Evolutionary conservation across 1,284 basidiomycete species (phyloP), one percentile per base, ranked within the genome.

Genomic region (Grifola frondosa): DNA sequence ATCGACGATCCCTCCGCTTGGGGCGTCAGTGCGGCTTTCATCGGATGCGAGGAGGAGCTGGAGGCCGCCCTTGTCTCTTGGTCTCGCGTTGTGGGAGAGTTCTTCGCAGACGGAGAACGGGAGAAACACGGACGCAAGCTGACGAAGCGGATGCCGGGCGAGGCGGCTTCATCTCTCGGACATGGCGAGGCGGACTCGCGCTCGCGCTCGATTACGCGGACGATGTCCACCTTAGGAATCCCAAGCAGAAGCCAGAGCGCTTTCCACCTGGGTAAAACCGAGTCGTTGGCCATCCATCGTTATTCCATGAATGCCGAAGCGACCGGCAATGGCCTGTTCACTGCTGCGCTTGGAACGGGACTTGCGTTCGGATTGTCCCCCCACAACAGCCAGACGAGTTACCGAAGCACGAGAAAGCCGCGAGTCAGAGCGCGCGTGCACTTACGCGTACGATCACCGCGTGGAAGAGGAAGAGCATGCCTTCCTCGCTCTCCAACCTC

Each of bases 21-120:
- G 65, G 82, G 80, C 7, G 74, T 84, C 22, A 75, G 80, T 15
- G 61, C 68, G 0, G 79, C 83, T 3, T 81, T 86, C 53, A 63
- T 84, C 24, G 68, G 66, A 0, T 67, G 64, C 33, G 76, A 81
- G 49, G 71, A 76, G 32, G 71, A 69, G 19, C 58, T 84, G 17
- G 82, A 82, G 53, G 56, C 58, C 6, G 75, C 79, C 4, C 74
- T 81, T 57, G 74, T 80, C 15, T 68, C 71, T 3, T 87, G 83
- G 82, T 82, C 78, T 49, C 69, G 72, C 15, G 71, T 78, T 5
- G 81, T 78, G 2, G 84, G 81, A 15, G 64, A 65, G 7, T 78
- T 83, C 67, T 84, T 85, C 48, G 60, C 60, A 5, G 55, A 56
- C 30, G 52, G 52, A 20, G 55, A 53, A 63, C 65, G 37, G 47